Conservation (phyloP, 257 asterid genomes). For the Gentiana dahurica region DNA sequence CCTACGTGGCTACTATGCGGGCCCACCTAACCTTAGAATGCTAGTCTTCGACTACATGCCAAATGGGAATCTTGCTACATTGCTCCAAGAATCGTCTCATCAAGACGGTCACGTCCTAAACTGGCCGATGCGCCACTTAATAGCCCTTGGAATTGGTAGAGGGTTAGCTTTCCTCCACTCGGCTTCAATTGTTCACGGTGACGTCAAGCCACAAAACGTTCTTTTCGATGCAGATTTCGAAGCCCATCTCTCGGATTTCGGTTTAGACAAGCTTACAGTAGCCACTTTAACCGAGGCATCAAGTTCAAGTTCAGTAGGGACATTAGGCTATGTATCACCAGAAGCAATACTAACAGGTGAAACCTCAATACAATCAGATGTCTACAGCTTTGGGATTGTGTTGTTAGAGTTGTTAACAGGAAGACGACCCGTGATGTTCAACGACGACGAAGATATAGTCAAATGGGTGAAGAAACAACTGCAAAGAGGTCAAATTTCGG, state of each 20-base stretch:
- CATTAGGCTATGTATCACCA: slow-evolving; percentile 53
- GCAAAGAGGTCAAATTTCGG: slow-evolving; percentile 63
- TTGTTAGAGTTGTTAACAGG: slow-evolving; percentile 58
- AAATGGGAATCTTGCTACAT: slow-evolving; percentile 54
- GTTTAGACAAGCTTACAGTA: slow-evolving; percentile 42
- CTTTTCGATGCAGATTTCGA: slow-evolving; percentile 73
- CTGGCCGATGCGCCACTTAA: slow-evolving; percentile 77
- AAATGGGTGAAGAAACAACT: slow-evolving; percentile 67
- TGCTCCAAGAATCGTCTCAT: slow-evolving; percentile 69
- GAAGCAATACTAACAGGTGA: slow-evolving; percentile 38
- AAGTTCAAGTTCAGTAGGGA: slow-evolving; percentile 44
- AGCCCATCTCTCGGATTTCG: slow-evolving; percentile 64
- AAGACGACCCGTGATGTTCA: slow-evolving; percentile 63
- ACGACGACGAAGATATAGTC: slow-evolving; percentile 56
- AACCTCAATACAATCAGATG: slow-evolving; percentile 41
- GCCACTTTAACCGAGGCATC: slow-evolving; percentile 33
- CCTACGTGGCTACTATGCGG: slow-evolving; percentile 58
- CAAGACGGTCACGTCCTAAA: slow-evolving; percentile 70
- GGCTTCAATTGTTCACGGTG: slow-evolving; percentile 48
- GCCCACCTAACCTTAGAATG: slow-evolving; percentile 46
- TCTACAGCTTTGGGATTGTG: slow-evolving; percentile 65
- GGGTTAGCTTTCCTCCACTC: slow-evolving; percentile 59
- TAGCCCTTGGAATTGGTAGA: slow-evolving; percentile 60
- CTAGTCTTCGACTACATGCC: slow-evolving; percentile 78
- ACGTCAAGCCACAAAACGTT: slow-evolving; percentile 55